phyloP scores from a whole-genome alignment of 345 rosid species.

The Lepidium didymum region DNA sequence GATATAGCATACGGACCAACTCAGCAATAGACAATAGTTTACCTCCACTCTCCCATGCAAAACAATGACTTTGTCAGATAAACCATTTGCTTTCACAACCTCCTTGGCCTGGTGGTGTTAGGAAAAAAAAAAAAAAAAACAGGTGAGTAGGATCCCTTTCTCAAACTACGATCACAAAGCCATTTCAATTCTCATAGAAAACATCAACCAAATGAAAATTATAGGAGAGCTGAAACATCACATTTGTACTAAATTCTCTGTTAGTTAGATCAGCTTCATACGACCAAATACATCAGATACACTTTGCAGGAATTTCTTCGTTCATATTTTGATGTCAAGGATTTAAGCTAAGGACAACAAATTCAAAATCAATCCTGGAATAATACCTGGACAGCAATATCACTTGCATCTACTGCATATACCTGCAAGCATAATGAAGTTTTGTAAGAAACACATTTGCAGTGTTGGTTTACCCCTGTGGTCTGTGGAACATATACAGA shows the following conservation, averaged over 20 bases:
- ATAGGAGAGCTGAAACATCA: constrained; percentile 10
- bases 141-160: not conserved
- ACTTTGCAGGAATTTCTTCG: not conserved
- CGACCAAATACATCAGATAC: not conserved
- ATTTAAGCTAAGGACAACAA: not conserved
- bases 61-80: constrained; percentile 73
- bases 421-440: constrained; percentile 45
- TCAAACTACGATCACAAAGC: not conserved
- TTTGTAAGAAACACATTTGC: constrained; percentile 5
- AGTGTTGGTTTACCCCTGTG: not conserved
- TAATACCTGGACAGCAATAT: constrained; percentile 88
- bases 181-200: not conserved
- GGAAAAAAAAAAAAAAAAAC: not conserved
- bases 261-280: not conserved
- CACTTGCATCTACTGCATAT: constrained; percentile 98
- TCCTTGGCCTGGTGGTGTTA: constrained; percentile 68
- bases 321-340: not conserved
- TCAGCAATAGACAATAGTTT: constrained; percentile 11
- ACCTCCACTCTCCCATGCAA: constrained; percentile 98
- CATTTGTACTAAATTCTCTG: not conserved
- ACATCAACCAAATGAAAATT: not conserved
- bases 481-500: not conserved
- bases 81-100: constrained; percentile 91
- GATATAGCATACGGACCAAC: not conserved
- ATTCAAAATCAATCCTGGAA: not conserved